Percentiles rank a stretch among this genome's conserved stretches.
phyloP scores from a whole-genome alignment of 2,329 filamentous ascomycete species.

The Alternaria gaisen region DNA sequence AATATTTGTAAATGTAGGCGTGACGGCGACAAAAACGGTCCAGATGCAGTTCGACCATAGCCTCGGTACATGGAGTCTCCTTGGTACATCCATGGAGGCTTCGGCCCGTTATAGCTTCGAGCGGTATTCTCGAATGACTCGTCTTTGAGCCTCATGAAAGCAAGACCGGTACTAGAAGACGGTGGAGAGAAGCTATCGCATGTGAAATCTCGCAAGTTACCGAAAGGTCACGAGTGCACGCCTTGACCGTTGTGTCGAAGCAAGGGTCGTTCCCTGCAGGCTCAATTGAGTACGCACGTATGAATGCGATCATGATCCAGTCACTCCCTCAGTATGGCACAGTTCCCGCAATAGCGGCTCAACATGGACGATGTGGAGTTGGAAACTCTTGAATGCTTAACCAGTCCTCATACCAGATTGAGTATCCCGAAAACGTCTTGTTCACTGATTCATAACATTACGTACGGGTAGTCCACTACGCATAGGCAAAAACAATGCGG shows the following conservation, averaged over 20 bases:
- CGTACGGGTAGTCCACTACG: neutral
- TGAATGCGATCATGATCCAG: neutral
- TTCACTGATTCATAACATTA: conserved; percentile 4
- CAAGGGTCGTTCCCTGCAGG: neutral
- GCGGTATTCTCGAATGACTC: neutral
- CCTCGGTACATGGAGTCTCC: neutral
- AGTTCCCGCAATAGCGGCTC: neutral
- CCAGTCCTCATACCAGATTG: neutral
- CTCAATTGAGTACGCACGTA: neutral
- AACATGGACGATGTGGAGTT: neutral
- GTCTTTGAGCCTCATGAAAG: neutral
- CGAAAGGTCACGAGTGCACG: neutral
- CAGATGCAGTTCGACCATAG: neutral
- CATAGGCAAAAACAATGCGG: neutral
- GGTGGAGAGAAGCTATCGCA: neutral
- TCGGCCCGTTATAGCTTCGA: neutral
- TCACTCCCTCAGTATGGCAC: neutral
- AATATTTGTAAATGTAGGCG: neutral
- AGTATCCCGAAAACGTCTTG: neutral
- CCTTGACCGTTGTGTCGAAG: neutral
- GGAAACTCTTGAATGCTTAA: neutral
- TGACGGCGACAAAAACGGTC: neutral
- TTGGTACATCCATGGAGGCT: neutral
- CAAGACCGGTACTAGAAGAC: neutral
- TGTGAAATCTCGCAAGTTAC: neutral